Conservation (phyloP, 1,139 yeast genomes). For the Zygoascus sp. region DNA sequence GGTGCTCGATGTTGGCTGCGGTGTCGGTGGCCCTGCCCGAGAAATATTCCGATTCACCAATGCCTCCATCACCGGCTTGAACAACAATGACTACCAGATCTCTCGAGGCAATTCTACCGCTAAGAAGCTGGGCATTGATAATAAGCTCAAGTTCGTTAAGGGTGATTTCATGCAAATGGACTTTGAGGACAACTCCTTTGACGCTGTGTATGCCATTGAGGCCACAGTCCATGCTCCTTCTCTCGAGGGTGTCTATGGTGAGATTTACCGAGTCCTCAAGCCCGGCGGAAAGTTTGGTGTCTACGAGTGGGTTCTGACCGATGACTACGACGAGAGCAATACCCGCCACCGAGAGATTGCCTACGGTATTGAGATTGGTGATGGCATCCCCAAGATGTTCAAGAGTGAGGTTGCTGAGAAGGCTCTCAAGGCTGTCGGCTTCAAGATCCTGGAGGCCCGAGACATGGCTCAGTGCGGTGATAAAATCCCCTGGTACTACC, state of each 20-base stretch:
- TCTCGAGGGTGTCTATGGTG: conserved; percentile 91
- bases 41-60: conserved; percentile 91
- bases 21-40: conserved; percentile 99
- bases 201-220: conserved; percentile 97
- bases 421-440: conserved; percentile 85
- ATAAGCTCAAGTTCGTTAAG: conserved; percentile 80
- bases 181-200: conserved; percentile 81
- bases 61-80: conserved; percentile 81
- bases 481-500: conserved; percentile 96
- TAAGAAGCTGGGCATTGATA: conserved; percentile 54
- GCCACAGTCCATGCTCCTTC: conserved; percentile 98
- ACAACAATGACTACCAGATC: conserved; percentile 93
- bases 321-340: conserved; percentile 79
- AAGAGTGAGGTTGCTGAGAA: conserved; percentile 75
- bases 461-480: conserved; percentile 84
- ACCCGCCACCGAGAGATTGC: conserved; percentile 91
- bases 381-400: conserved; percentile 98
- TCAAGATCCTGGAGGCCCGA: conserved; percentile 65
- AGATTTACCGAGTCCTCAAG: conserved; percentile 90
- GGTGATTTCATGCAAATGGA: conserved; percentile 99
- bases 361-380: conserved; percentile 96
- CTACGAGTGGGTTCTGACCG: conserved; percentile 99
- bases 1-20: conserved; percentile 97
- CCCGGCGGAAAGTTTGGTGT: conserved; percentile 98
- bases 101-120: conserved; percentile 88